Base-by-base conservation (phyloP, 805 yeast species). In the Wickerhamiella lipophila region DNA sequence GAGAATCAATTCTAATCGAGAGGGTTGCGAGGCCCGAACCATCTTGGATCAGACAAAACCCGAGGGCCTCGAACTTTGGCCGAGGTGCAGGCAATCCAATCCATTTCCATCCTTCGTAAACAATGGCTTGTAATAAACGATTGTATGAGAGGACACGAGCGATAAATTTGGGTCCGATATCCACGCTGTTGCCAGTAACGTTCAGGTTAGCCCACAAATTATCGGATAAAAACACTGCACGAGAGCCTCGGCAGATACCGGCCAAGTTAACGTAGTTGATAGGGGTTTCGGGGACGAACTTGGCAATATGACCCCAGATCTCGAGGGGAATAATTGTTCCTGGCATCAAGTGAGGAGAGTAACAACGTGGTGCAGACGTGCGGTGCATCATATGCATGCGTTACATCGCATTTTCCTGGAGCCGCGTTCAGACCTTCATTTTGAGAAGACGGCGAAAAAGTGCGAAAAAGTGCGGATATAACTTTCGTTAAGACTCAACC, bases 51-150 rank as follows among this genome's bases (percentile, higher is more conserved):
- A 36, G 15, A 13, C 41, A 36, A 36, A 36, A 36, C 15, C 41
- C 26, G 41, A 36, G 41, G 8, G 41, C 41, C 5, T 36, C 41
- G 13, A 36, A 36, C 26, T 36, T 36, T 18, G 26, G n/a, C 23
- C 26, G 23, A 9, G 26, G 26, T 3, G 23, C 6, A 6, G 41
- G 26, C 41, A 36, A 13, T 16, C n/a, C 38, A n/a, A 32, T n/a
- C 41, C 41, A 36, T 36, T 19, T 36, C 41, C 41, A 36, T 4
- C 41, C 41, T 36, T 36, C 41, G 26, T 19, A 22, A 12, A 36
- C 26, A 21, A 36, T 36, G 12, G 26, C 26, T 8, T 22, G 41
- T 21, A 19, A 22, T 9, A 36, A 7, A 36, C 41, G 41, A 12
- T 22, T 22, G 26, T 36, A 36, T 3, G 41, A 36, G 9, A 19